A percentile compares a stretch with the other conserved stretches of the same genome.
phyloP scores from a whole-genome alignment of 106 monocot species.

The Phalaenopsis aphrodite region DNA sequence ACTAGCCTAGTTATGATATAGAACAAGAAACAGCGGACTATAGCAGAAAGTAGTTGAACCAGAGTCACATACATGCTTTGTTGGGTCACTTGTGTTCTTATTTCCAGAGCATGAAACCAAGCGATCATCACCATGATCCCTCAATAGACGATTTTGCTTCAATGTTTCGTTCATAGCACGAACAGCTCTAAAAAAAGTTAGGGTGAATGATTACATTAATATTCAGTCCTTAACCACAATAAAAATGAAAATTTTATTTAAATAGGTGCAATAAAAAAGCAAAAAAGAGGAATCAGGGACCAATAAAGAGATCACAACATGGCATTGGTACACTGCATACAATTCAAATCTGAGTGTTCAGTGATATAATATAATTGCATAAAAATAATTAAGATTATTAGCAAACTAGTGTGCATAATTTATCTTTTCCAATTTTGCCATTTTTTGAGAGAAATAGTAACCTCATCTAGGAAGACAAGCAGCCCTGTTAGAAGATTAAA shows the following conservation, averaged over 20 bases:
- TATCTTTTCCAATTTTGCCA: not conserved
- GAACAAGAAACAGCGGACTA: not conserved
- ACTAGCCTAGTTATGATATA: not conserved
- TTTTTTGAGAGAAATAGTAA: not conserved
- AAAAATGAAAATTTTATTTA: not conserved
- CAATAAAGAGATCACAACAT: not conserved
- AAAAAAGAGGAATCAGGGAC: not conserved
- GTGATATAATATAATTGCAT: not conserved
- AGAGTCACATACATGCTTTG: conserved; percentile 38
- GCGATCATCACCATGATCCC: conserved; percentile 42
- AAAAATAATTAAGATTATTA: not conserved
- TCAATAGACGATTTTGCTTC: conserved; percentile 74
- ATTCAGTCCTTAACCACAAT: not conserved
- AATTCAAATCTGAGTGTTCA: not conserved
- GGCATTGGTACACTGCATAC: not conserved
- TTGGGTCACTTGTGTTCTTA: conserved; percentile 24
- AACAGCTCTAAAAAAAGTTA: conserved; percentile 56
- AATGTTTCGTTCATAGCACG: conserved; percentile 87
- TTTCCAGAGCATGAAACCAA: conserved; percentile 23
- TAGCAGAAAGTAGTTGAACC: not conserved
- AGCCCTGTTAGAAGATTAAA: not conserved
- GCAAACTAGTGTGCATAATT: not conserved
- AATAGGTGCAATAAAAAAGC: not conserved
- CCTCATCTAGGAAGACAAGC: not conserved
- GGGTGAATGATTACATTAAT: not conserved